Percentiles rank a stretch among this genome's conserved stretches.
phyloP scores from a whole-genome alignment of 2,329 filamentous ascomycete genomes.

The Cordyceps pruinosa region DNA sequence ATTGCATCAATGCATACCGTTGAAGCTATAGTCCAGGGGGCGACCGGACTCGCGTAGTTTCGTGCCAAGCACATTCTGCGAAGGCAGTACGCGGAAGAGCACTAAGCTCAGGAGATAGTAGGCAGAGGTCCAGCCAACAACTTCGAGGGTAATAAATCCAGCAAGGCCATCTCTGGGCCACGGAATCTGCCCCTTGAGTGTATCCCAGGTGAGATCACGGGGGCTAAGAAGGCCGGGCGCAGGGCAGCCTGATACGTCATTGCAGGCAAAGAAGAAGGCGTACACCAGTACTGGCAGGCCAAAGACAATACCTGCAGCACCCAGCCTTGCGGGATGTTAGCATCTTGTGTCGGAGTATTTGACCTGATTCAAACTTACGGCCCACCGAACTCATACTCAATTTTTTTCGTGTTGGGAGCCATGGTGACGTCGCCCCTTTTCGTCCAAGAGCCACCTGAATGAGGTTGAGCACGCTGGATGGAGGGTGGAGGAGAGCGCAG shows the following conservation, averaged over 20 bases:
- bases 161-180: constrained; percentile 64
- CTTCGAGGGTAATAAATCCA: constrained; percentile 60
- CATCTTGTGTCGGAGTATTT: neutral
- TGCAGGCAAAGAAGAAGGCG: constrained; percentile 71
- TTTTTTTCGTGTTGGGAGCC: constrained; percentile 24
- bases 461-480: neutral
- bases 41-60: constrained; percentile 57
- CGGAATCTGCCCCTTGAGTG: constrained; percentile 66
- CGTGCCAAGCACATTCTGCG: constrained; percentile 59
- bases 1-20: constrained; percentile 39
- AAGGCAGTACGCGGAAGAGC: constrained; percentile 67
- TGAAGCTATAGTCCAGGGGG: constrained; percentile 71
- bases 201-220: constrained; percentile 57
- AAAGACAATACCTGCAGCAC: constrained; percentile 66
- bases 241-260: constrained; percentile 81
- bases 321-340: constrained; percentile 44
- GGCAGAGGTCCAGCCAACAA: constrained; percentile 57
- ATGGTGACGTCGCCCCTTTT: constrained; percentile 19
- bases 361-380: neutral
- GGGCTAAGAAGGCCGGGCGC: constrained; percentile 67
- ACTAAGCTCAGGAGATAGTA: constrained; percentile 71
- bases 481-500: neutral
- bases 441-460: neutral
- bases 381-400: constrained; percentile 11
- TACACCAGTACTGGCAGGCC: constrained; percentile 71